These are phyloP conservation scores for Rhynchosporium secalis DNA, from an alignment of 2,329 filamentous ascomycete genomes.

Conservation along the genomic window DNA sequence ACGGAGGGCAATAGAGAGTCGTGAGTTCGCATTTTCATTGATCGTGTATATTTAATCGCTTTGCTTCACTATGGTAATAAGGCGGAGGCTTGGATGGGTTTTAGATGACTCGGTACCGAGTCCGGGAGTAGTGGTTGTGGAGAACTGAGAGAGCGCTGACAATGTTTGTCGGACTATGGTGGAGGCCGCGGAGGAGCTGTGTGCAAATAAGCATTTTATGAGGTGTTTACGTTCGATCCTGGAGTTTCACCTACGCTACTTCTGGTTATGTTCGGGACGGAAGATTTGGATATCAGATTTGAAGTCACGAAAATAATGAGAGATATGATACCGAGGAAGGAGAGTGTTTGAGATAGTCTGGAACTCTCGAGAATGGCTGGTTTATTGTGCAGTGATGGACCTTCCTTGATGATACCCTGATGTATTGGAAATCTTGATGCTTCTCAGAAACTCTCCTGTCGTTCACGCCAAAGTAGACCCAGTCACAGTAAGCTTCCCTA, in stretches of 20 bases:
- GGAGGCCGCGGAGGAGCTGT: background rate
- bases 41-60: background rate
- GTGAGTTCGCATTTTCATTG: background rate
- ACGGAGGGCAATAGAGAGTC: background rate
- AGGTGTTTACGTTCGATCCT: slow-evolving; percentile 1
- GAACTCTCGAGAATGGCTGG: background rate
- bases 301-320: background rate
- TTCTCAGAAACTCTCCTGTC: no score
- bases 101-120: background rate
- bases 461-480: no score
- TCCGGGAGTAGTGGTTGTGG: background rate
- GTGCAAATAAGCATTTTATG: background rate
- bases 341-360: background rate
- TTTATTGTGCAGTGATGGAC: background rate
- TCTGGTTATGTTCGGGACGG: background rate
- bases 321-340: slow-evolving; percentile 7
- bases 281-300: background rate
- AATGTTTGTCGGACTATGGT: background rate
- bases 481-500: no score
- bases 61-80: background rate
- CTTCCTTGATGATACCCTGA: background rate
- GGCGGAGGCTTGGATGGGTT: background rate
- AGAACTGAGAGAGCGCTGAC: background rate
- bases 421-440: no score
- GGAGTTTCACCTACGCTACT: background rate